phyloP scores from a whole-genome alignment of 176 grass and related monocot species.

The Bothriochloa decipiens region DNA sequence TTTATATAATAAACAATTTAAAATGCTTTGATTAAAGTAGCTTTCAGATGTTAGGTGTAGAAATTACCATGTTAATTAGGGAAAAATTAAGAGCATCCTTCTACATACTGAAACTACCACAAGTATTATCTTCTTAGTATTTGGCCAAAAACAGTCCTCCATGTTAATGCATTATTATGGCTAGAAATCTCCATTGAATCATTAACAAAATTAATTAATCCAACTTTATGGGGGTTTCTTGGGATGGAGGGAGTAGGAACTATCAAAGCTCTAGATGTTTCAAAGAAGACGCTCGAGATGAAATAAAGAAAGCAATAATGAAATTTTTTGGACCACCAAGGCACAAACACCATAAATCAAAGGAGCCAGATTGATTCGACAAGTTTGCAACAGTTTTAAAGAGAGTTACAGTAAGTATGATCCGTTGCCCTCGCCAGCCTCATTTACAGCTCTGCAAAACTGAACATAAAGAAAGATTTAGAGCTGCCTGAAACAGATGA shows the following conservation, averaged over 20 bases:
- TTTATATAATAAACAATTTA: no score
- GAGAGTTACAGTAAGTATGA: slow-evolving; percentile 32
- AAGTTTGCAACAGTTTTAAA: slow-evolving; percentile 11
- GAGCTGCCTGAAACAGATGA: slow-evolving; percentile 37
- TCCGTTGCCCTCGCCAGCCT: neutral
- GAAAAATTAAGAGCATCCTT: no score
- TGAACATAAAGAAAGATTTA: slow-evolving; percentile 35
- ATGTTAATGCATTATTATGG: neutral
- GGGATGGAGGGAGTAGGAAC: neutral
- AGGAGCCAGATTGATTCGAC: slow-evolving; percentile 13
- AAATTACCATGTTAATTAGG: no score
- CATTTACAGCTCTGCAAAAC: slow-evolving; percentile 42
- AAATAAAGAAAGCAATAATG: neutral
- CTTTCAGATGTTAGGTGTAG: no score
- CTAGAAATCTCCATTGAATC: neutral
- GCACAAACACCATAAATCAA: neutral
- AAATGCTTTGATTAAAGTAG: no score
- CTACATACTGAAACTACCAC: no score
- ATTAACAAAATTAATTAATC: neutral
- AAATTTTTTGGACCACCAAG: neutral
- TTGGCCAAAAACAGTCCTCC: no score
- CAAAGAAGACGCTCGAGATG: neutral
- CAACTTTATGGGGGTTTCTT: neutral
- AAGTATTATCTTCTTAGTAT: no score
- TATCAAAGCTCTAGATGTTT: neutral